These are phyloP conservation scores for Entomortierella chlamydospora DNA, from an alignment of 192 early-diverging fungal genomes.

Conservation along the genomic window DNA sequence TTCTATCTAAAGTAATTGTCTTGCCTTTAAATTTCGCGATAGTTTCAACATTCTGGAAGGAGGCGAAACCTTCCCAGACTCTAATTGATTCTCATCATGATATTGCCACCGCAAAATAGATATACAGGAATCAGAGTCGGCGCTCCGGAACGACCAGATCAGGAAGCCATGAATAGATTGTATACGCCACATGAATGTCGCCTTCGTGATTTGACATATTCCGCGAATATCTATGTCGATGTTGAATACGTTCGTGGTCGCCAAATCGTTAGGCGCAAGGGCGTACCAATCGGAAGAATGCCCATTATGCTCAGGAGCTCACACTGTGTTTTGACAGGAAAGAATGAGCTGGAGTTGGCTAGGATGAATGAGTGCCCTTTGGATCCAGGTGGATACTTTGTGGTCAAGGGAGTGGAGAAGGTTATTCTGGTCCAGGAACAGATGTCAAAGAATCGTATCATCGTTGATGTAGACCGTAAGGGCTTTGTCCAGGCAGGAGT, in stretches of 20 bases:
- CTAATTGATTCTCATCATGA: too few species aligned
- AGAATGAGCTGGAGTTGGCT: constrained; percentile 85
- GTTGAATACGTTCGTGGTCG: constrained; percentile 91
- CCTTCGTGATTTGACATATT: constrained; percentile 95
- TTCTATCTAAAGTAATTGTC: constrained; percentile 87
- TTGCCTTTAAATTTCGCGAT: background rate
- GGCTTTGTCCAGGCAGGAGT: constrained; percentile 87
- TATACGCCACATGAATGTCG: constrained; percentile 97
- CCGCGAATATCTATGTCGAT: constrained; percentile 92
- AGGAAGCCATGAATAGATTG: constrained; percentile 72
- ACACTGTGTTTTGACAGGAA: constrained; percentile 84
- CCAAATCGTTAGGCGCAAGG: constrained; percentile 81
- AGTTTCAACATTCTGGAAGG: too few species aligned
- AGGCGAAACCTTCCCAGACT: too few species aligned
- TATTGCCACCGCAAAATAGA: constrained; percentile 58
- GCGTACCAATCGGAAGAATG: constrained; percentile 90
- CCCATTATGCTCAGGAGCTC: constrained; percentile 96
- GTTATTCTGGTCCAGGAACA: constrained; percentile 99
- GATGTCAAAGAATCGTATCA: constrained; percentile 98
- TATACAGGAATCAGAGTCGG: constrained; percentile 91
- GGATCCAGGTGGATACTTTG: constrained; percentile 98
- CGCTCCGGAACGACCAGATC: constrained; percentile 82
- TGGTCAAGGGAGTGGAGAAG: constrained; percentile 96
- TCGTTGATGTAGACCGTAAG: constrained; percentile 89
- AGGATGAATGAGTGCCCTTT: constrained; percentile 93